A percentile compares a stretch with the other conserved stretches of the same genome.
phyloP scores from a whole-genome alignment of 768 basidiomycete species.

The Boletellus sp. region DNA sequence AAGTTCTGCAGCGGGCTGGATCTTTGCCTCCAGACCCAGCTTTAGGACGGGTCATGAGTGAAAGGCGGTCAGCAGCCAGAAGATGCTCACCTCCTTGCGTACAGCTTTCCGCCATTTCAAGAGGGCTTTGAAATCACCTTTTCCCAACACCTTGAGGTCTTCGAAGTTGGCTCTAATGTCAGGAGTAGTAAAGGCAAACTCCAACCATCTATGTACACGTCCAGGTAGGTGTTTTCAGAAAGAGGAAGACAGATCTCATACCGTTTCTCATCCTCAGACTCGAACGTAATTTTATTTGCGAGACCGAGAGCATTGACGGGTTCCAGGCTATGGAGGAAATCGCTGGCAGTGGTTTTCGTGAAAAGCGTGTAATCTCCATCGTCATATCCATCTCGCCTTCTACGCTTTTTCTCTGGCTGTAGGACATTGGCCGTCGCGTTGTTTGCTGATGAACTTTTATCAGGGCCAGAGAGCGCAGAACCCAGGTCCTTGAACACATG shows the following conservation, averaged over 20 bases:
- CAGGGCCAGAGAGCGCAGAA: slow-evolving; percentile 40
- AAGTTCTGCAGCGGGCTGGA: slow-evolving; percentile 65
- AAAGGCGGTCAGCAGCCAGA: background rate
- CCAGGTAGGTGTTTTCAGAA: slow-evolving; percentile 4
- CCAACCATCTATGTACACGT: slow-evolving; percentile 67
- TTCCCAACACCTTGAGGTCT: slow-evolving; percentile 95
- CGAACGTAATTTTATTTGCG: slow-evolving; percentile 74
- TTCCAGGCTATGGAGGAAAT: slow-evolving; percentile 69
- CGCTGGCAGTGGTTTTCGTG: slow-evolving; percentile 61
- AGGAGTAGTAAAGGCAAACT: slow-evolving; percentile 62
- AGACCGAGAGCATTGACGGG: slow-evolving; percentile 77
- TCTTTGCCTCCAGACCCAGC: slow-evolving; percentile 83
- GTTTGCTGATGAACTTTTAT: slow-evolving; percentile 54
- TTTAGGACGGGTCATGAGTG: slow-evolving; percentile 27
- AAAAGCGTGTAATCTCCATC: slow-evolving; percentile 93
- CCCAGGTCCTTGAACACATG: slow-evolving; percentile 95
- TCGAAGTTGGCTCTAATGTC: slow-evolving; percentile 82
- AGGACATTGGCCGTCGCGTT: slow-evolving; percentile 89
- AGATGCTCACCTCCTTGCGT: slow-evolving; percentile 70
- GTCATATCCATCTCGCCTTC: slow-evolving; percentile 90
- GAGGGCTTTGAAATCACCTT: slow-evolving; percentile 92
- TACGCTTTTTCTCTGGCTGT: slow-evolving; percentile 93
- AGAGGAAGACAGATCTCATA: slow-evolving; percentile 32
- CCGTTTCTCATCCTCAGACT: slow-evolving; percentile 81
- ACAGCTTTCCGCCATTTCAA: slow-evolving; percentile 88